Conservation (phyloP, 352 stramenopile species). For the Peronospora belbahrii region DNA sequence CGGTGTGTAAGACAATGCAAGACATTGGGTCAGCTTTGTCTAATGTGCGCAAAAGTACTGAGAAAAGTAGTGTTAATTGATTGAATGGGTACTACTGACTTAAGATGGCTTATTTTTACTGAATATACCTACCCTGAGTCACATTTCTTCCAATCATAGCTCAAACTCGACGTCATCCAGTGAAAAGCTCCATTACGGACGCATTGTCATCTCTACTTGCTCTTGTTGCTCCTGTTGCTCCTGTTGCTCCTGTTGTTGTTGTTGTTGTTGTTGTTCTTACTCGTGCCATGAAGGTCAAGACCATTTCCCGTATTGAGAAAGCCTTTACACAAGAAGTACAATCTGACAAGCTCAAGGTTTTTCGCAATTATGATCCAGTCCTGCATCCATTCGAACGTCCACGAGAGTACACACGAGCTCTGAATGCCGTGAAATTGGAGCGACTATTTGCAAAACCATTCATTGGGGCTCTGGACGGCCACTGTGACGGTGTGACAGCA, state of each 20-base stretch:
- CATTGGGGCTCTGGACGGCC: conserved; percentile 93
- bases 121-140: too few species aligned
- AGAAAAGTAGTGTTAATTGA: conserved; percentile 6
- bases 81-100: too few species aligned
- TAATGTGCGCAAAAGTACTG: conserved; percentile 13
- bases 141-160: conserved; percentile 9
- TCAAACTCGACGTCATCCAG: conserved; percentile 20
- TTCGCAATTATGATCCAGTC: conserved; percentile 94
- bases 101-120: too few species aligned
- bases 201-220: background rate
- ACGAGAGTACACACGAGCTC: conserved; percentile 92
- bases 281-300: conserved; percentile 97
- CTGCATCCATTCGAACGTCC: conserved; percentile 92
- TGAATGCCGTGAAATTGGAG: conserved; percentile 98
- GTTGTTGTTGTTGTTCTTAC: background rate
- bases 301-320: conserved; percentile 92
- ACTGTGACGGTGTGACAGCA: conserved; percentile 94
- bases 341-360: conserved; percentile 91
- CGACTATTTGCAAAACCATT: conserved; percentile 99
- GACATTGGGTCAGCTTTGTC: background rate
- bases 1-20: background rate
- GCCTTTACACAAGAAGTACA: conserved; percentile 91
- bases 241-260: too few species aligned
- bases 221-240: too few species aligned
- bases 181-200: conserved; percentile 17